phyloP scores from a whole-genome alignment of 768 basidiomycete species.

The Xerocomellus dryophilus region DNA sequence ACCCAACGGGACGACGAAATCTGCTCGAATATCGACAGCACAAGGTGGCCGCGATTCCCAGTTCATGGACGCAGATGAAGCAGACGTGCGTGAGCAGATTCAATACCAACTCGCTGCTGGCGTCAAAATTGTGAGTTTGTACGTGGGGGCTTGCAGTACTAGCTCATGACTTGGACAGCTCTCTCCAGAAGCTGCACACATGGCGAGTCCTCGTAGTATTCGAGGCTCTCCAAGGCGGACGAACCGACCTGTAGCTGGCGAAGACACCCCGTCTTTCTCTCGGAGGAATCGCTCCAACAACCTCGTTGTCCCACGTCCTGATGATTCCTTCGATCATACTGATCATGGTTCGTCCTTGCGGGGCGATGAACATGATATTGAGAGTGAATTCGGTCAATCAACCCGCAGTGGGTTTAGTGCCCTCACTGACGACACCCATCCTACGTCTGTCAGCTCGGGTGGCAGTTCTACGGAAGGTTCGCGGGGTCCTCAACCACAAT shows the following conservation, averaged over 20 bases:
- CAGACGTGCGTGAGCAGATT: slow-evolving; percentile 79
- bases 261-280: slow-evolving; percentile 40
- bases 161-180: slow-evolving; percentile 44
- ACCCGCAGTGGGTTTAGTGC: slow-evolving; percentile 26
- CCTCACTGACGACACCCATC: slow-evolving; percentile 50
- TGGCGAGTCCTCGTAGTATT: slow-evolving; percentile 65
- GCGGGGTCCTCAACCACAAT: slow-evolving; percentile 38
- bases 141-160: not conserved
- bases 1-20: slow-evolving; percentile 23
- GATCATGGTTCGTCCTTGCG: slow-evolving; percentile 46
- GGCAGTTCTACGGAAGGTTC: slow-evolving; percentile 38
- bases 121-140: slow-evolving; percentile 56
- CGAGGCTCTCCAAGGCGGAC: slow-evolving; percentile 64
- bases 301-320: slow-evolving; percentile 42
- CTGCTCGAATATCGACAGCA: slow-evolving; percentile 38
- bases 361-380: slow-evolving; percentile 48
- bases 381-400: slow-evolving; percentile 57
- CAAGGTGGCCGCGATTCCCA: slow-evolving; percentile 66
- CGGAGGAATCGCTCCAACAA: slow-evolving; percentile 41
- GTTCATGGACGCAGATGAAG: slow-evolving; percentile 88
- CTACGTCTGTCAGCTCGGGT: slow-evolving; percentile 55
- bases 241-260: slow-evolving; percentile 33
- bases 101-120: slow-evolving; percentile 80
- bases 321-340: slow-evolving; percentile 42
- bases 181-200: slow-evolving; percentile 54